Conservation (phyloP, 495 filamentous ascomycete species). For the Annulohypoxylon bovei region DNA sequence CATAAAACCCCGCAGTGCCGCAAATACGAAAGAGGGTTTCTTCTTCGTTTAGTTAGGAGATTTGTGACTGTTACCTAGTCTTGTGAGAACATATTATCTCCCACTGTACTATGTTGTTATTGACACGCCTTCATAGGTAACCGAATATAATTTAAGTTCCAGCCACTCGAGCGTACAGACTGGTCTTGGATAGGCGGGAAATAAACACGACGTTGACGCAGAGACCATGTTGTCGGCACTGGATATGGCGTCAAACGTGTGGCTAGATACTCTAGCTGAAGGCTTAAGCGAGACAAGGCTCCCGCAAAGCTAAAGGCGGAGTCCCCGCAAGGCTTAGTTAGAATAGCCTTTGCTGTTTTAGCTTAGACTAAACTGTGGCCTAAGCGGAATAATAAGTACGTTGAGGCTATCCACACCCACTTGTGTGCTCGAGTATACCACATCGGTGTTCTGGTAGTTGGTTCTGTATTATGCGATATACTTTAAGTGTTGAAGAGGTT, state of each 20-base stretch:
- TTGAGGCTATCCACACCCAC: background rate
- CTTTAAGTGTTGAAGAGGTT: background rate
- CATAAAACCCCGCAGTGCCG: background rate
- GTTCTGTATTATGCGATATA: background rate
- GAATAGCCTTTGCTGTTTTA: background rate
- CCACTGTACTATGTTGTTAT: background rate
- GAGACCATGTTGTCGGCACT: background rate
- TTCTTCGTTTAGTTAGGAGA: background rate
- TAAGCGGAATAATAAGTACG: background rate
- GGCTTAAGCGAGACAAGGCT: background rate
- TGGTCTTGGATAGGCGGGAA: background rate
- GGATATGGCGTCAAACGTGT: background rate
- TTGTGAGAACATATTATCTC: background rate
- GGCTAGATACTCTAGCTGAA: background rate
- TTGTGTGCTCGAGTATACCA: background rate
- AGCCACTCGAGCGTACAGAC: background rate
- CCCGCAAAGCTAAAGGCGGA: background rate
- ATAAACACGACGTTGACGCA: background rate
- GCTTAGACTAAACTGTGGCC: background rate
- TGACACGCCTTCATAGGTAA: background rate
- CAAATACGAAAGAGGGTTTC: background rate
- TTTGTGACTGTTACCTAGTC: background rate
- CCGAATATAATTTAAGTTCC: background rate
- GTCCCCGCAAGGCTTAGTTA: background rate
- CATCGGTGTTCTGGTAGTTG: background rate